Evolutionary conservation across 2,329 filamentous ascomycete species (phyloP), one percentile per base, ranked within the genome.

Genomic region (Ophiocordyceps australis): DNA sequence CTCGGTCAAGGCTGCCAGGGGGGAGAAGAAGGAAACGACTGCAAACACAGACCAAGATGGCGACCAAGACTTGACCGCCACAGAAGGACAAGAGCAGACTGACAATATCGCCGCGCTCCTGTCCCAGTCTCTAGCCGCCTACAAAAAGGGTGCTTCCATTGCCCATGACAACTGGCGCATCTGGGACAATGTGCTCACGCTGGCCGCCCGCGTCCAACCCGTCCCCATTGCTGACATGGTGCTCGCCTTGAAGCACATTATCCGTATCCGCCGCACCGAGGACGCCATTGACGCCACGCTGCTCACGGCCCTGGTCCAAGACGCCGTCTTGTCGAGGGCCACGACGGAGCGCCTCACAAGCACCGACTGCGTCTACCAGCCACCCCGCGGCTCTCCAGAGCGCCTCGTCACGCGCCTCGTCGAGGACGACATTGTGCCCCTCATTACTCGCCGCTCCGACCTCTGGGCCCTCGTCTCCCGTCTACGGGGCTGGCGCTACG

Each of bases 111-210:
- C 69, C 19, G 62, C 62, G 24, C 59, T 80, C 27, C 64, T 83
- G 2, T 56, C 64, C 1, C 81, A 92, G 43, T 74, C 89, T 0
- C 65, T 98, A 1, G 59, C 67, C 5, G 86, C 89, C 0, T 81
- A 92, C 49, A 89, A 92, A 45, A 76, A 79, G 34, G 89, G 85
- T 8, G 82, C 85, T 1, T 65, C 68, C 5, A 66, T 93, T 14
- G 82, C 91, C 26, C 67, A 81, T 47, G 74, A 83, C 38, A 86
- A 86, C 52, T 80, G 77, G 65, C 74, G 81, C 38, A 94, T 98
- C 47, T 95, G 86, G 86, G 81, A 92, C 45, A 98, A 98, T 40
- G 76, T 95, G 11, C 67, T 98, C 30, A 89, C 83, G 0, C 74
- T 95, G 14, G 77, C 80, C 0, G 70, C 79, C 0, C 78, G 81